Evolutionary conservation across 2,329 filamentous ascomycete species (phyloP), one percentile per base, ranked within the genome.

Genomic region (Diatrype stigma): DNA sequence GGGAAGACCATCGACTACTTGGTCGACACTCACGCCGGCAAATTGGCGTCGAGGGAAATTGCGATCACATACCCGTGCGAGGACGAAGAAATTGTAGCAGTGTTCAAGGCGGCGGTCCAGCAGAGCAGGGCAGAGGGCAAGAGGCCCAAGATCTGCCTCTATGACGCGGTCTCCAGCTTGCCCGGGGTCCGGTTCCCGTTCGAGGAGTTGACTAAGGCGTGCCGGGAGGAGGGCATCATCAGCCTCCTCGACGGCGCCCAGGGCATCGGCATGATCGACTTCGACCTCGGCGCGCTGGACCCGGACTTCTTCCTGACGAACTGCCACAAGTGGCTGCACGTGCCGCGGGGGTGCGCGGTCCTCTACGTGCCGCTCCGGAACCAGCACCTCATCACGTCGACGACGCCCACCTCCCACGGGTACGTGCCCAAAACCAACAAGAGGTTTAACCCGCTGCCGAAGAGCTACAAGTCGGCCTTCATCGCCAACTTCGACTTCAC

Each of bases 231-330:
- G 22, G 82, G 80, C 0, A 73, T 96, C 3, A 64, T 93, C 49
- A 91, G 86, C 60, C 73, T 90, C 19, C 75, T 96, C 35, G 93
- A 97, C 65, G 92, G 82, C 16, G 93, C 93, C 0, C 93, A 97
- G 69, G 86, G 87, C 1, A 72, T 96, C 22, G 93, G 93, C 2
- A 87, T 94, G 69, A 77, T 96, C 7, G 75, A 79, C 1, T 68
- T 96, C 7, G 81, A 95, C 67, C 70, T 96, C 14, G 56, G 65
- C 0, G 67, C 70, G 3, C 71, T 91, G 2, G 81, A 91, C 55
- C 85, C 90, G 0, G 92, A 96, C 68, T 96, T 96, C 71, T 89
- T 95, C 63, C 80, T 93, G 14, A 86, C 79, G 50, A 96, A 96
- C 67, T 89, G 85, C 60, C 89, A 96, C 73, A 96, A 96, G 74